phyloP scores from a whole-genome alignment of 2,329 filamentous ascomycete species.

The Penicillium concentricum region DNA sequence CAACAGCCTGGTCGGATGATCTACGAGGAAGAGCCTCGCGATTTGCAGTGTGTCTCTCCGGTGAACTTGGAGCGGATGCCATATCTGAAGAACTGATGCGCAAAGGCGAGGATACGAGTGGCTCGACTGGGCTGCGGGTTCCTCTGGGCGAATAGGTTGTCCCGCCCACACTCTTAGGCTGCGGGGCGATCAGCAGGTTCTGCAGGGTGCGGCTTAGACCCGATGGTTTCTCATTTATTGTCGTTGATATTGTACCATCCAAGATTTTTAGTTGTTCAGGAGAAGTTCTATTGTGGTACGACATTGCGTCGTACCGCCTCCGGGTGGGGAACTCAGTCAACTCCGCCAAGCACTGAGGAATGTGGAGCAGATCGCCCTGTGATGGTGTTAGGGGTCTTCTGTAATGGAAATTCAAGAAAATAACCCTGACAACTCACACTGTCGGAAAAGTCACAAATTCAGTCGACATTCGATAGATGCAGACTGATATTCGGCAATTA shows the following conservation, averaged over 20 bases:
- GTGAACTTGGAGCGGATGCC: constrained; percentile 34
- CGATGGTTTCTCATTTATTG: not conserved
- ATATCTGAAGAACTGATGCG: constrained; percentile 33
- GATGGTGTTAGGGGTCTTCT: constrained; percentile 7
- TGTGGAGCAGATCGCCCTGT: constrained; percentile 24
- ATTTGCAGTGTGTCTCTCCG: constrained; percentile 28
- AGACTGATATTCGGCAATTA: not conserved
- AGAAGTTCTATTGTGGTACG: constrained; percentile 27
- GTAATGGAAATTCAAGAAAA: constrained; percentile 1
- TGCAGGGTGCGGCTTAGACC: constrained; percentile 61
- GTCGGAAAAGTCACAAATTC: not conserved
- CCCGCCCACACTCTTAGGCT: constrained; percentile 38
- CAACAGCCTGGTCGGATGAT: constrained; percentile 35
- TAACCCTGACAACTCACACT: not conserved
- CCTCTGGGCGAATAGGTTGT: constrained; percentile 28
- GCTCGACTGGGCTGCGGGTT: constrained; percentile 25
- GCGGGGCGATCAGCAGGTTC: constrained; percentile 57
- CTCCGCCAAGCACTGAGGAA: constrained; percentile 13
- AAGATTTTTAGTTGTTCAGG: constrained; percentile 51
- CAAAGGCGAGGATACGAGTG: constrained; percentile 33
- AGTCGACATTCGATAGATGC: not conserved
- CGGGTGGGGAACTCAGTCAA: constrained; percentile 28
- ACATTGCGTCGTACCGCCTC: constrained; percentile 31
- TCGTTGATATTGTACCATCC: not conserved
- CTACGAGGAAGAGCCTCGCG: constrained; percentile 37